Percentiles rank a stretch among this genome's conserved stretches.
These are phyloP conservation scores for Yarrowia yakushimensis DNA, from an alignment of 805 yeast genomes.

Conservation along the genomic window DNA sequence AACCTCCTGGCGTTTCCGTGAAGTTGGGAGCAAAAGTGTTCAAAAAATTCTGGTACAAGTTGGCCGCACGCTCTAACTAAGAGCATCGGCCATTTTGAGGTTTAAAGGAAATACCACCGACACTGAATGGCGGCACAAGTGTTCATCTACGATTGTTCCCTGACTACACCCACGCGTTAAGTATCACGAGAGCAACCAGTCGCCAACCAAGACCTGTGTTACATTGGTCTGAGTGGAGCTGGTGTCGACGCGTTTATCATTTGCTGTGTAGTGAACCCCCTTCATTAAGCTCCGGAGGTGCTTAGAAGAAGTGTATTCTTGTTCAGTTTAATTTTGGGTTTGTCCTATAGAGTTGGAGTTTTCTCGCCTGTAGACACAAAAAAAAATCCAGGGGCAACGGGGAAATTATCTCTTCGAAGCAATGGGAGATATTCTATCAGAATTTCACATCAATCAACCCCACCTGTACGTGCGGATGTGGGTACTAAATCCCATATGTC, in stretches of 20 bases:
- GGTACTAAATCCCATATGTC: background rate
- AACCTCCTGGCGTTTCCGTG: background rate
- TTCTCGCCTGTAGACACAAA: conserved; percentile 10
- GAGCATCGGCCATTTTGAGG: background rate
- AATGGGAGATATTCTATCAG: background rate
- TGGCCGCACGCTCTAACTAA: background rate
- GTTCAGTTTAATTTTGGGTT: background rate
- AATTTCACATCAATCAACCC: background rate
- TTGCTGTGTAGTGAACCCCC: background rate
- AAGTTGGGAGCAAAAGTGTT: background rate
- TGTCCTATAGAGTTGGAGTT: background rate
- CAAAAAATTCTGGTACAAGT: too few species aligned
- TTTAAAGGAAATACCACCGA: background rate
- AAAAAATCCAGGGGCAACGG: background rate
- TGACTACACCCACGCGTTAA: too few species aligned
- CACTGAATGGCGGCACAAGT: background rate
- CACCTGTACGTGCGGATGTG: background rate
- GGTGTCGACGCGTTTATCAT: conserved; percentile 10
- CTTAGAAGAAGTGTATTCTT: conserved; percentile 7
- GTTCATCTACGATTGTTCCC: too few species aligned
- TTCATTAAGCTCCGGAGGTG: conserved; percentile 8
- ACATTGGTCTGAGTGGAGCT: background rate
- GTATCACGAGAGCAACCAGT: background rate
- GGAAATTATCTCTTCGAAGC: background rate
- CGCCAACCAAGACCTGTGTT: background rate